Base-by-base conservation (phyloP, 2,329 filamentous ascomycete genomes). In the Zymoseptoria pseudotritici region DNA sequence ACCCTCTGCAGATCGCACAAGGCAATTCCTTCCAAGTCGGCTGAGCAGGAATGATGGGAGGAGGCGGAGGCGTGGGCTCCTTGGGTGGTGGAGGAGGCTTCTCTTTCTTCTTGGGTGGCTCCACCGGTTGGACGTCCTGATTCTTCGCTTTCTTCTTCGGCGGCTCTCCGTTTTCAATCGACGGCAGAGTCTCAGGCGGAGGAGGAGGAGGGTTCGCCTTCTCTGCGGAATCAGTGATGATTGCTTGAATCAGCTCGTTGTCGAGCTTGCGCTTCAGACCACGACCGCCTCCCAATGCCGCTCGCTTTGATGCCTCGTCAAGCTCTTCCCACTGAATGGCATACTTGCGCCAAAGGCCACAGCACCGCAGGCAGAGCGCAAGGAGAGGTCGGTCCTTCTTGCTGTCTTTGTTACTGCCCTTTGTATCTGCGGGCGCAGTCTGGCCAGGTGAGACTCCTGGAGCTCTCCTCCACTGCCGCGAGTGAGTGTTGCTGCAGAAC, bases 241-340 rank as follows among this genome's bases (percentile, higher is more conserved):
- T 77, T 74, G 93, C 90, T 67, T 88, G 88, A 57, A 92, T 78
- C n/a, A 97, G 79, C 71, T 97, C 94, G 73, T 97, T 93, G 65
- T 99, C 94, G 59, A 96, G 87, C 71, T 89, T 90, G 60, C 90
- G 86, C 77, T 94, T 95, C 85, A 87, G 92, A 4, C 89, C 88
- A 67, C 90, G 87, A 53, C 89, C 89, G 52, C 92, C 90, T 51
- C 91, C 90, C 64, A 88, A 85, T 0, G 87, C 84, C 50, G 95
- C 86, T 77, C 96, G 96, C 77, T 92, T 96, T 49, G 87, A 85
- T 46, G 96, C 84, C 69, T 97, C 93, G 50, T 97, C 94, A 13
- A 91, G 83, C 66, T 96, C 90, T 74, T 97, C 94, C 86, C 91
- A 99, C 66, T 95, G 90, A 63, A 99, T 91, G 17, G 88, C 93